Evolutionary conservation across 2,329 filamentous ascomycete species (phyloP).

Genomic region (Orbilia ellipsospora): DNA sequence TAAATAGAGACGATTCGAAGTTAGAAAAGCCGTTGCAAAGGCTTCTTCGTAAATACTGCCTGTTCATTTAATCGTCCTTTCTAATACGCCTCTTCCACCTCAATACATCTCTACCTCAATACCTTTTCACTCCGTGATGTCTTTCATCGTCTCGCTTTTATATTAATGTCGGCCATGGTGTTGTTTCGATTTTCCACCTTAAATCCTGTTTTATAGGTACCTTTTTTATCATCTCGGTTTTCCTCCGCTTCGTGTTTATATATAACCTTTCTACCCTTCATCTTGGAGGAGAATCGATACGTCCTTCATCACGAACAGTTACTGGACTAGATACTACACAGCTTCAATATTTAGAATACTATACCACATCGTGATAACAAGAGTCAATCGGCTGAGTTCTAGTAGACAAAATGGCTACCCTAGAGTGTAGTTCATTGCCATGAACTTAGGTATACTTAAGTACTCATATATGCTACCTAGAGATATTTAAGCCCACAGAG

Average conservation of each 20-base stretch:
- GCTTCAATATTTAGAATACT: constrained; percentile 18
- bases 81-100: constrained; percentile 1
- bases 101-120: constrained; percentile 26
- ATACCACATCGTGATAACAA: too few relatives aligned
- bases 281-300: constrained; percentile 42
- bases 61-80: constrained; percentile 60
- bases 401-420: too few relatives aligned
- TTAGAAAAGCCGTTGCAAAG: constrained; percentile 95
- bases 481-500: too few relatives aligned
- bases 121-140: constrained; percentile 39
- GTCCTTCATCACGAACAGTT: constrained; percentile 31
- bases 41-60: constrained; percentile 78
- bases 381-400: too few relatives aligned
- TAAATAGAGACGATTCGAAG: constrained; percentile 83
- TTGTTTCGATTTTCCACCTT: constrained; percentile 34
- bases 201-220: constrained; percentile 54
- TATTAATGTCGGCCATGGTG: constrained; percentile 54
- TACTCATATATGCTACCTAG: too few relatives aligned
- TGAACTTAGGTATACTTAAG: too few relatives aligned
- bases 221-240: constrained; percentile 43
- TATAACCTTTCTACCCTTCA: constrained; percentile 47
- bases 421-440: too few relatives aligned
- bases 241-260: constrained; percentile 52
- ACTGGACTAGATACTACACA: constrained; percentile 33
- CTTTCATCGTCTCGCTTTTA: constrained; percentile 44